Base-by-base conservation (phyloP, 441 rosid genomes). In the Jatropha multifida region DNA sequence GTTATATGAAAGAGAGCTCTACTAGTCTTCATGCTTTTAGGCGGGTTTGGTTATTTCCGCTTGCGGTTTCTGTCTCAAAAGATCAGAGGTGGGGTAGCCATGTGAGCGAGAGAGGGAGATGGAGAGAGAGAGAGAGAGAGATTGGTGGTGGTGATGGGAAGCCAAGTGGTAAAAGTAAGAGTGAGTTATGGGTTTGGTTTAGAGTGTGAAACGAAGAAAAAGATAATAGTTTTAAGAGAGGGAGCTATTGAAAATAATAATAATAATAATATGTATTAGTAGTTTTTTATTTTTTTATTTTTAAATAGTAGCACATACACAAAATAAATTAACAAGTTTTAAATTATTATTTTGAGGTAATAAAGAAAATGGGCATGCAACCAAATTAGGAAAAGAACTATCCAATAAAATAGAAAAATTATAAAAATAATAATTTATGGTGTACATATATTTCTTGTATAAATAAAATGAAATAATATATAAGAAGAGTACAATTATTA, bases 191-290 rank as follows among this genome's bases (percentile, higher is more conserved):
- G 79, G 78, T 80, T 81, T 68, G 78, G 69, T 84, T 83, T 76
- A 14, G 14, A 38, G 82, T 86, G 82, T 78, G 84, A 82, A 83
- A 75, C 37, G 32, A 61, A 76, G 83, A 82, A 81, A 75, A 18
- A 15, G 0, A 15, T 52, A 18, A 41, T 23, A 12, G 3, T 44
- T 26, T 40, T 63, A 32, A 23, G 49, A 41, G 18, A 37, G 46
- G 17, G n/a, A 44, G 26, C 49, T 26, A 32, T 44, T 68, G 12
- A 14, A 49, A 62, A 56, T n/a, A 52, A 14, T 52, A 52, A 51
- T 51, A 32, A 32, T 32, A 32, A 32, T 55, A 55, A 18, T 18
- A 52, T 52, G 6, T 18, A 6, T 44, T 42, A 5, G 9, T 44
- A 44, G 10, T 51, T 51, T 10, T 10, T 51, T 10, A 0, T 51